phyloP scores from a whole-genome alignment of 768 basidiomycete genomes.

The Hemileccinum rubropunctum region DNA sequence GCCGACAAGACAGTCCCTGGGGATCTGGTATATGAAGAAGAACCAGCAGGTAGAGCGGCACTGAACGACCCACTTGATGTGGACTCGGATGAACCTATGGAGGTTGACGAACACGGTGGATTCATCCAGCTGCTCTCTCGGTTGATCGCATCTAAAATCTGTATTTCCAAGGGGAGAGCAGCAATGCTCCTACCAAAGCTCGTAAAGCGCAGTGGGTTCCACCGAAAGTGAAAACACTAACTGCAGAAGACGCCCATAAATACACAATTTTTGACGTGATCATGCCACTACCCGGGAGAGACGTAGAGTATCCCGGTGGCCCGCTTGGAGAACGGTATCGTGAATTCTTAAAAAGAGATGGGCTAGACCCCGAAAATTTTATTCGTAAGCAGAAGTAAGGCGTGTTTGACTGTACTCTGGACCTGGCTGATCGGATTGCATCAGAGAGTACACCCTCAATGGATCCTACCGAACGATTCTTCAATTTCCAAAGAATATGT shows the following conservation, averaged over 20 bases:
- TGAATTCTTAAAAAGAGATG: slow-evolving; percentile 80
- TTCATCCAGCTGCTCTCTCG: slow-evolving; percentile 9
- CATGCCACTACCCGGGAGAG: slow-evolving; percentile 95
- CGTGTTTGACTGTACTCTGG: background rate
- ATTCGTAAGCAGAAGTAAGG: slow-evolving; percentile 84
- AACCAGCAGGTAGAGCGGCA: slow-evolving; percentile 20
- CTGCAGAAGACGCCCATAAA: slow-evolving; percentile 71
- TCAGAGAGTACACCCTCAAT: slow-evolving; percentile 85
- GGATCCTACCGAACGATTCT: slow-evolving; percentile 94
- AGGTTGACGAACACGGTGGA: slow-evolving; percentile 33
- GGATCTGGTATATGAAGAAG: slow-evolving; percentile 80
- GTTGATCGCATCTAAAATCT: slow-evolving; percentile 6
- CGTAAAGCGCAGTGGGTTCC: slow-evolving; percentile 51
- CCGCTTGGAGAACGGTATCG: slow-evolving; percentile 81
- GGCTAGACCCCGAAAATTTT: slow-evolving; percentile 88
- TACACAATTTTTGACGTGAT: slow-evolving; percentile 93
- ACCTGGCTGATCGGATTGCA: slow-evolving; percentile 8
- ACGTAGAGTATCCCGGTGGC: slow-evolving; percentile 91
- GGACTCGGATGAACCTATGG: slow-evolving; percentile 30
- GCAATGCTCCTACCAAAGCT: slow-evolving; percentile 19
- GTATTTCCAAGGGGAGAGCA: slow-evolving; percentile 19
- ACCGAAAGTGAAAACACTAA: slow-evolving; percentile 73
- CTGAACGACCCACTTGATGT: slow-evolving; percentile 33
- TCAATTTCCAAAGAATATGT: slow-evolving; percentile 76
- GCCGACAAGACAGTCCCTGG: slow-evolving; percentile 73